Evolutionary conservation across 83 land plant species (phyloP).

Genomic region (Thuja plicata): DNA sequence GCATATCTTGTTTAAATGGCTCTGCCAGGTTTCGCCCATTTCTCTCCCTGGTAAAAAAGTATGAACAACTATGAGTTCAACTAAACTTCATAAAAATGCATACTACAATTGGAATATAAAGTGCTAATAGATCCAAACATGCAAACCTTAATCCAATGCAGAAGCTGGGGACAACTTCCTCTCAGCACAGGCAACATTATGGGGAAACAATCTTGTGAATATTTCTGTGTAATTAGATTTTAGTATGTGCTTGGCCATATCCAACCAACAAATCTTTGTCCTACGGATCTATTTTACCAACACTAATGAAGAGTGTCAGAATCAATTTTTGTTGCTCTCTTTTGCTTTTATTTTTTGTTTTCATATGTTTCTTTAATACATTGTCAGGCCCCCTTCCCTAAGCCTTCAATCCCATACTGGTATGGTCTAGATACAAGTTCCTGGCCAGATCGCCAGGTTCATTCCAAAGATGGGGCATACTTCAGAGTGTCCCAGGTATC

Average conservation of each 20-base stretch:
- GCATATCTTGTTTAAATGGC: conserved; percentile 24
- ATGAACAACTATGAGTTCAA: background rate
- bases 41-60: conserved; percentile 9
- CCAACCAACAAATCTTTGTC: background rate
- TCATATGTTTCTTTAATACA: background rate
- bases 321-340: background rate
- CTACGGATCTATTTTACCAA: background rate
- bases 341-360: background rate
- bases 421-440: no score
- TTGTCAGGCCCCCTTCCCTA: no score
- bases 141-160: background rate
- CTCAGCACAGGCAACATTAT: background rate
- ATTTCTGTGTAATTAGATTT: background rate
- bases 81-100: background rate
- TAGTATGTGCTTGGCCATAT: background rate
- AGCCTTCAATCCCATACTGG: no score
- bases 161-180: background rate
- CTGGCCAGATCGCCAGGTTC: no score
- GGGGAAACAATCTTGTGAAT: background rate
- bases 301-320: background rate
- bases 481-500: no score
- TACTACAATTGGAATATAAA: background rate
- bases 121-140: background rate
- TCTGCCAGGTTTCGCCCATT: conserved; percentile 24
- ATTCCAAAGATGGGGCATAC: no score